Evolutionary conservation across 2,329 filamentous ascomycete species (phyloP), one percentile per base, ranked within the genome.

Genomic region (Hypoxylon sp.): DNA sequence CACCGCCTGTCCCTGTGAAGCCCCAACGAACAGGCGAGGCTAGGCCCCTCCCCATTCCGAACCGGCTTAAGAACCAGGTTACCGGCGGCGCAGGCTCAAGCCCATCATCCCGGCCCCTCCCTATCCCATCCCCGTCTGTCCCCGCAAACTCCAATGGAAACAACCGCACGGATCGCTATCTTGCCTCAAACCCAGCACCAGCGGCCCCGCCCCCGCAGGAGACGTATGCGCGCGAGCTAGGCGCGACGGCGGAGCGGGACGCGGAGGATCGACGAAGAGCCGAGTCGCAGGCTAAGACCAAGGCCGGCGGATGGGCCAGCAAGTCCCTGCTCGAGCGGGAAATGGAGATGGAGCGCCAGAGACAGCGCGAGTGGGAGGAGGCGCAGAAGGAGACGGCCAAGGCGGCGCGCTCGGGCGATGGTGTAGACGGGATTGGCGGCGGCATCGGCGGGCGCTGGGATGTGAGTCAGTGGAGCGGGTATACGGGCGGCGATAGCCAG

Each of bases 351-450:
- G 92, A 94, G 79, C 85, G 92, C 7, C 88, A 93, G 81, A 84
- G 92, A 13, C 92, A 94, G 80, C 86, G 85, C 62, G 92, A 94
- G 77, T 94, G 93, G 93, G 92, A 96, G 78, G 88, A 92, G 69
- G 83, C 88, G 0, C 93, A 95, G 79, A 84, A 88, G 75, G 88
- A 87, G 71, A 87, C 88, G 17, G 86, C 88, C 21, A 85, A 85
- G 61, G 85, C 87, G 0, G 82, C 84, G 5, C 84, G 83, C 35
- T 82, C 86, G 17, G 79, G 80, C 1, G 85, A 84, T 8, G 84
- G 84, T 15, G 84, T 87, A 13, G 89, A 91, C 24, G 91, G 90
- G 0, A 87, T 88, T 46, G 89, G 89, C 0, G 88, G 88, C n/a
- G 91, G 91, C 0, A 82, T 90, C 27, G 87, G 85, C 1, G 88